phyloP scores from a whole-genome alignment of 495 filamentous ascomycete species.

The Penicillium flavigenum region DNA sequence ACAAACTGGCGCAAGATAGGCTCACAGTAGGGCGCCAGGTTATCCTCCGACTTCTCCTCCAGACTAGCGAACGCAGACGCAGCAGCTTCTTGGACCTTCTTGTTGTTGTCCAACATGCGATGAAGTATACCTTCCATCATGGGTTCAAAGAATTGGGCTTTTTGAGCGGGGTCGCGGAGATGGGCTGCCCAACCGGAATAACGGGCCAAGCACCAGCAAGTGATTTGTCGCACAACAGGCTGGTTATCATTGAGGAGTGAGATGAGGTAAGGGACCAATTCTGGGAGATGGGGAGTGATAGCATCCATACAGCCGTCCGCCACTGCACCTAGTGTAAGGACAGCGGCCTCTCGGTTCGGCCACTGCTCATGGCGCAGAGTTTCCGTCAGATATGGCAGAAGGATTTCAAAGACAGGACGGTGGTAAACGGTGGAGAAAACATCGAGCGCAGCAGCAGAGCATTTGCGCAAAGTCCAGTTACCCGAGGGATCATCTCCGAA shows the following conservation, averaged over 20 bases:
- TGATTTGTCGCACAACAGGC: conserved; percentile 94
- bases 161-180: conserved; percentile 61
- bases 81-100: conserved; percentile 95
- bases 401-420: conserved; percentile 81
- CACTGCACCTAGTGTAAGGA: conserved; percentile 91
- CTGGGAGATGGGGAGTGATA: conserved; percentile 86
- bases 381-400: conserved; percentile 87
- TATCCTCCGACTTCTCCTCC: conserved; percentile 84
- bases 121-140: conserved; percentile 96
- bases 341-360: conserved; percentile 90
- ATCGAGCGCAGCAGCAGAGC: conserved; percentile 93
- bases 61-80: conserved; percentile 95
- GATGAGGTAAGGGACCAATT: conserved; percentile 87
- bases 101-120: conserved; percentile 95
- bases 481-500: conserved; percentile 77
- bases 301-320: conserved; percentile 91
- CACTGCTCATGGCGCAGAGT: conserved; percentile 87
- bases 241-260: conserved; percentile 80
- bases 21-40: conserved; percentile 78
- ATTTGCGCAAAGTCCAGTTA: conserved; percentile 94
- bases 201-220: conserved; percentile 93
- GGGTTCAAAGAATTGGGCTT: conserved; percentile 80
- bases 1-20: conserved; percentile 94
- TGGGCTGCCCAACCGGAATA: conserved; percentile 93
- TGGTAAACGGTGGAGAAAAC: conserved; percentile 91